Base-by-base conservation (phyloP, 305 asterid genomes). In the Plantago lanceolata region DNA sequence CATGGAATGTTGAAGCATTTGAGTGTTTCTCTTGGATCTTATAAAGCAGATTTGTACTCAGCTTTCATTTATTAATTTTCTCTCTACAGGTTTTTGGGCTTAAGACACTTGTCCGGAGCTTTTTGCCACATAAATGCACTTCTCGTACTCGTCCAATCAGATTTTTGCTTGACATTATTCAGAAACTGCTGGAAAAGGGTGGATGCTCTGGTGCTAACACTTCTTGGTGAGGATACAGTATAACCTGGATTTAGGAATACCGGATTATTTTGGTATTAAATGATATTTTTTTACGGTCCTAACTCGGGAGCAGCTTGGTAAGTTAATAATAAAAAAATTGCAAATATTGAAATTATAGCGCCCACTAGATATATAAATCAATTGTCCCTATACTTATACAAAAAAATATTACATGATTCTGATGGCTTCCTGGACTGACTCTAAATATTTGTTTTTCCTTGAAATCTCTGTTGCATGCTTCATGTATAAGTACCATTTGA, bases 61-160 rank as follows among this genome's bases (percentile, higher is more conserved):
- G 35, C 63, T 69, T 20, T 58, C 57, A 51, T 48, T 16, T 19
- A 19, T 44, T 63, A 59, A 47, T 71, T 28, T 44, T 70, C 40
- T 14, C 64, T 67, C 44, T 81, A 72, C 90, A 90, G 97, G 79
- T 88, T 63, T 91, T 75, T 86, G 95, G 87, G 75, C 92, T 91
- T 65, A 88, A 91, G 84, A 65, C 89, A 66, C 82, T 88, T 65
- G 96, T 84, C 63, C 72, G 84, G 81, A 83, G 91, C 77, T 83
- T 86, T 75, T 75, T 88, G 75, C 95, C 95, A 52, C 85, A 80
- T 68, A 73, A 78, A 63, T 75, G 71, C 65, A 65, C 74, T 28
- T 48, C 37, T 71, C 71, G 65, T 63, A 72, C 58, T 72, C 84
- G 87, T 63, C 80, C 86, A 26, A 78, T 88, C 49, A 68, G 75